phyloP scores from a whole-genome alignment of 2,329 filamentous ascomycete genomes.

The Dactylonectria macrodidyma region DNA sequence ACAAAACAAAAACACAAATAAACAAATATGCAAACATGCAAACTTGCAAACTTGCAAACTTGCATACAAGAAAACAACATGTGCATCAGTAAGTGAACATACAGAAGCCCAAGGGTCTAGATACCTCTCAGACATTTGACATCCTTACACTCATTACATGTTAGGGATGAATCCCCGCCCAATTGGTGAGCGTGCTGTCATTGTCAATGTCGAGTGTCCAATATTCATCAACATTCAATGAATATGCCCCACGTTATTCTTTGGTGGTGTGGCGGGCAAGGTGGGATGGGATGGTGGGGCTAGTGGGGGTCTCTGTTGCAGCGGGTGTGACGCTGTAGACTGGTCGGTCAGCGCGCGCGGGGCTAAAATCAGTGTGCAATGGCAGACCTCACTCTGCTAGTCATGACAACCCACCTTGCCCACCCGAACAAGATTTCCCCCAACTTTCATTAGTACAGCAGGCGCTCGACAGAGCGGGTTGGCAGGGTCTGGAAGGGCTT shows the following conservation, averaged over 20 bases:
- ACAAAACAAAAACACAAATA: no score
- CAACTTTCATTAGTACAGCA: not conserved
- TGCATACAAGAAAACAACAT: no score
- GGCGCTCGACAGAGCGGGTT: not conserved
- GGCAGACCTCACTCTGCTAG: not conserved
- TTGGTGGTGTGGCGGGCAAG: not conserved
- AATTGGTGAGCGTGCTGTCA: not conserved
- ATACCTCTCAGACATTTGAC: not conserved
- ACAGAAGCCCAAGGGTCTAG: not conserved
- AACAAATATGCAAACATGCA: no score
- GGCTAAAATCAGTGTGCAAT: not conserved
- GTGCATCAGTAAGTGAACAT: not conserved
- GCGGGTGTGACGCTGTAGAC: not conserved
- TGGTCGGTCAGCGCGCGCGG: not conserved
- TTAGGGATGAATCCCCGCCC: not conserved
- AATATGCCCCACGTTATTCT: conserved; percentile 9
- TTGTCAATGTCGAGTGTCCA: not conserved
- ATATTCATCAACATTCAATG: not conserved
- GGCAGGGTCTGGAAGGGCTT: not conserved
- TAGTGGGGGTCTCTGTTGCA: conserved; percentile 15
- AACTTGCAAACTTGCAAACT: no score
- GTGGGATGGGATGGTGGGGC: no score
- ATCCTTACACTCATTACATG: not conserved
- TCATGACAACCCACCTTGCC: conserved; percentile 1
- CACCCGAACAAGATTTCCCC: not conserved